Evolutionary conservation across 1,284 basidiomycete species (phyloP).

Genomic region (Heterobasidion annosum): DNA sequence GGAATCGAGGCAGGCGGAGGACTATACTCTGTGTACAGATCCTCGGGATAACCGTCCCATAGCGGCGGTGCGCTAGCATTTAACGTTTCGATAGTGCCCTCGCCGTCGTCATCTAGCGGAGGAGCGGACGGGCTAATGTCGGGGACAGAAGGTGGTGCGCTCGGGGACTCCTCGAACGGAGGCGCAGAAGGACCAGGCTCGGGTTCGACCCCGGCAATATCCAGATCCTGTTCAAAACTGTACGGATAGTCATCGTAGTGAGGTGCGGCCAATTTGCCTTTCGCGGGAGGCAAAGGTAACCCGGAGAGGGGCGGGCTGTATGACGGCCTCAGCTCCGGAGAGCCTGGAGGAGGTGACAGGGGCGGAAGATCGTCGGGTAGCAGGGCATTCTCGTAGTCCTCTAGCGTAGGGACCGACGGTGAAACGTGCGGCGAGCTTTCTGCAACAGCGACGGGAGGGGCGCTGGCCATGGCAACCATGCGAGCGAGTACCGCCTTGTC

Average conservation of each 20-base stretch:
- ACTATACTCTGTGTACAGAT: neutral
- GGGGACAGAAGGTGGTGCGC: slow-evolving; percentile 4
- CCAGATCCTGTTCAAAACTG: slow-evolving; percentile 24
- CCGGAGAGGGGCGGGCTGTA: slow-evolving; percentile 14
- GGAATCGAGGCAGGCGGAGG: neutral
- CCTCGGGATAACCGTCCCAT: slow-evolving; percentile 18
- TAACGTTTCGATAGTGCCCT: neutral
- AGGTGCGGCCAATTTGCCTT: slow-evolving; percentile 28
- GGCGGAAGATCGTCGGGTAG: neutral
- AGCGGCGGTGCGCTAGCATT: slow-evolving; percentile 18
- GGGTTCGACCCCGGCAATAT: slow-evolving; percentile 21
- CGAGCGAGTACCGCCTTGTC: slow-evolving; percentile 59
- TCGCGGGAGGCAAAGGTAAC: slow-evolving; percentile 28
- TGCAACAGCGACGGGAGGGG: slow-evolving; percentile 13
- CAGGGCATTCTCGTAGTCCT: slow-evolving; percentile 4
- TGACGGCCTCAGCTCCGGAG: slow-evolving; percentile 6
- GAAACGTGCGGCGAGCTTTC: neutral
- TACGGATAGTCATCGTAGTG: slow-evolving; percentile 32
- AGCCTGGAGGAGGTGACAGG: slow-evolving; percentile 3
- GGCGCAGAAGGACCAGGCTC: slow-evolving; percentile 33
- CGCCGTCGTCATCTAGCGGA: neutral
- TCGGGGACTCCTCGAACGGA: slow-evolving; percentile 26
- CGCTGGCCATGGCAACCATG: slow-evolving; percentile 46
- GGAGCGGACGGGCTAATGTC: slow-evolving; percentile 8
- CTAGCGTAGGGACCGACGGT: slow-evolving; percentile 6